Conservation (phyloP, 1,139 yeast species). For the Saccharomyces pastorianus region DNA sequence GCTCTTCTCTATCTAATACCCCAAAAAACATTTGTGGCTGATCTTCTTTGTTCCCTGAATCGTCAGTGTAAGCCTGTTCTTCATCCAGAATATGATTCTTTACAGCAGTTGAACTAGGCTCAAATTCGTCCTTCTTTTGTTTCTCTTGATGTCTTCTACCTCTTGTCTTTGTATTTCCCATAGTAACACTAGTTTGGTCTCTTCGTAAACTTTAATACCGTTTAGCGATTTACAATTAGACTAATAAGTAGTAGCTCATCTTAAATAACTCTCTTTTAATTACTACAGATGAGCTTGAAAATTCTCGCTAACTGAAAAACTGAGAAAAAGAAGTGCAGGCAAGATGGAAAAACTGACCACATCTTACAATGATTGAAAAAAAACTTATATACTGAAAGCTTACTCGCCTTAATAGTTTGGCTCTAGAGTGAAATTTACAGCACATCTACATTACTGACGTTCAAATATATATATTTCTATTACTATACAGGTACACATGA, state of each 20-base stretch:
- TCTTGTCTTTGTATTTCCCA: constrained; percentile 40
- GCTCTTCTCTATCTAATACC: constrained; percentile 70
- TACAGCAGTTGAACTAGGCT: constrained; percentile 12
- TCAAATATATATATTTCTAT: background rate
- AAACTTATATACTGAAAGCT: no score
- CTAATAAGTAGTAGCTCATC: background rate
- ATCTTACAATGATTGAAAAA: no score
- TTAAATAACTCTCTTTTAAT: background rate
- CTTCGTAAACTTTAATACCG: background rate
- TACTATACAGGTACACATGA: background rate
- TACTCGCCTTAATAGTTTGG: no score
- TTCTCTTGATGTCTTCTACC: constrained; percentile 59
- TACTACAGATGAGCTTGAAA: background rate
- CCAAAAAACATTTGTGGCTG: constrained; percentile 63
- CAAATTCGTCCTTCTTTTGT: constrained; percentile 28
- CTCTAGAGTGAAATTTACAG: background rate
- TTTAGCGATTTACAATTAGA: no score
- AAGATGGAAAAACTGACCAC: no score
- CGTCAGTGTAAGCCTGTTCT: constrained; percentile 2
- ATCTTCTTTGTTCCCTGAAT: background rate
- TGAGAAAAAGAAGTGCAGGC: background rate
- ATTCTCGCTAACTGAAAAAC: background rate
- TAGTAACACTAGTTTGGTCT: background rate
- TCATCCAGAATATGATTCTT: constrained; percentile 4
- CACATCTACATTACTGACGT: background rate